Conservation (phyloP, 2,329 filamentous ascomycete genomes). For the Amphichorda felina region DNA sequence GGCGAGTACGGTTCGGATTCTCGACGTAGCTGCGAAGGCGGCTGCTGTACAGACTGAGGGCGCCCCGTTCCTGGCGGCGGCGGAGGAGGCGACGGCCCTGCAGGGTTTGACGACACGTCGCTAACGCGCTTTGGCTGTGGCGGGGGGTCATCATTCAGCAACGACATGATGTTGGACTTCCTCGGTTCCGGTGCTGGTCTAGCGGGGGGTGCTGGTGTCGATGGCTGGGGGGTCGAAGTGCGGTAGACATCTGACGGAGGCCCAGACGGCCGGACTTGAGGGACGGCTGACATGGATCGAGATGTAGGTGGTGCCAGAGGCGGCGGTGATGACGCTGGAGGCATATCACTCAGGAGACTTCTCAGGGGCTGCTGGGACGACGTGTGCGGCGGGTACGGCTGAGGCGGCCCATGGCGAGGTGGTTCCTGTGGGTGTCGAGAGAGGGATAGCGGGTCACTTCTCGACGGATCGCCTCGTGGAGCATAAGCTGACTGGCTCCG, state of each 20-base stretch:
- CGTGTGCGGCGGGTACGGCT: slow-evolving; percentile 9
- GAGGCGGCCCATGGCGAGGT: slow-evolving; percentile 23
- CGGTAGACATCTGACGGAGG: slow-evolving; percentile 17
- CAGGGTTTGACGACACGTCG: slow-evolving; percentile 28
- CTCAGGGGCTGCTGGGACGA: slow-evolving; percentile 17
- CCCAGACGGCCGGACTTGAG: slow-evolving; percentile 19
- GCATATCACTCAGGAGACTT: slow-evolving; percentile 25
- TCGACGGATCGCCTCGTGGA: slow-evolving; percentile 16
- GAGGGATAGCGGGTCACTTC: slow-evolving; percentile 27
- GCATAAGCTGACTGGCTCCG: slow-evolving; percentile 17
- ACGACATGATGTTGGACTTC: slow-evolving; percentile 53
- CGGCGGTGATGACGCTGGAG: slow-evolving; percentile 25
- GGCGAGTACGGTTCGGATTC: slow-evolving; percentile 36
- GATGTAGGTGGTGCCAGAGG: slow-evolving; percentile 23
- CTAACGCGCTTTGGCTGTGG: slow-evolving; percentile 35
- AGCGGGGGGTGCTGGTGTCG: slow-evolving; percentile 13
- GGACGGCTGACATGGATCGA: slow-evolving; percentile 24
- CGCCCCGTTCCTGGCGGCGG: slow-evolving; percentile 34
- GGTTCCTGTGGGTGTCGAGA: slow-evolving; percentile 29
- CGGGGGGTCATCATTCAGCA: slow-evolving; percentile 48
- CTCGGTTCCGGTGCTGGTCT: slow-evolving; percentile 27
- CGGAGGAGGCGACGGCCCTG: slow-evolving; percentile 35
- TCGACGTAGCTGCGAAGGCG: slow-evolving; percentile 31
- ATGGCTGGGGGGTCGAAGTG: slow-evolving; percentile 4
- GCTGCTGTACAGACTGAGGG: slow-evolving; percentile 23